Conservation (phyloP, 2,329 filamentous ascomycete genomes). For the Fusarium sublunatum region DNA sequence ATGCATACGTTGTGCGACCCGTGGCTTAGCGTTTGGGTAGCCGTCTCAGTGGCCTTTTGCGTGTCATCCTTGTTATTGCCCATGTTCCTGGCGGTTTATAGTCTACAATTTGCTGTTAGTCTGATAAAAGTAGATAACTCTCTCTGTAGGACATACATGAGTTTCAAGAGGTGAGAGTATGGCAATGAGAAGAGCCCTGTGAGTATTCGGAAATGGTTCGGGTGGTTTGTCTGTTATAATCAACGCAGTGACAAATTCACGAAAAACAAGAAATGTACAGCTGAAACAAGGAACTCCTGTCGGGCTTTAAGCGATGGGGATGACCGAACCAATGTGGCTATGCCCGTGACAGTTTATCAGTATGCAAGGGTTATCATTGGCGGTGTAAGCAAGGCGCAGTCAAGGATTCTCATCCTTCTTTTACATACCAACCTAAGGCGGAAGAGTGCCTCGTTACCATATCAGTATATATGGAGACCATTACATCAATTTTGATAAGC, state of each 20-base stretch:
- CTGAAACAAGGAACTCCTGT: not conserved
- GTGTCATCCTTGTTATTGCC: not conserved
- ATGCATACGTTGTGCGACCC: not conserved
- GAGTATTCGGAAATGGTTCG: not conserved
- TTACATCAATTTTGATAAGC: too few relatives aligned
- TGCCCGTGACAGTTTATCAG: not conserved
- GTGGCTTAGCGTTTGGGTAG: not conserved
- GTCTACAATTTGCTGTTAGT: not conserved
- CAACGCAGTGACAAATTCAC: not conserved
- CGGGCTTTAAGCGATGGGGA: not conserved
- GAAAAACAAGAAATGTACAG: not conserved
- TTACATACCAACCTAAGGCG: not conserved
- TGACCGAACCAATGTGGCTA: slow-evolving; percentile 3
- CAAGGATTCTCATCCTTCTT: not conserved
- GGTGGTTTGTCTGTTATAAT: not conserved
- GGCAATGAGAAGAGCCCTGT: not conserved
- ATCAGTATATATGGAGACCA: too few relatives aligned
- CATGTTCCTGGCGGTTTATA: not conserved
- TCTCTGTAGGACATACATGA: not conserved
- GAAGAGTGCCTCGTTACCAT: too few relatives aligned
- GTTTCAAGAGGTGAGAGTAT: not conserved
- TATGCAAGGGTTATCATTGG: not conserved
- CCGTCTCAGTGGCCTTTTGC: not conserved
- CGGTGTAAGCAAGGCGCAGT: not conserved
- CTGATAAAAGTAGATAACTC: not conserved